phyloP scores from a whole-genome alignment of 345 rosid species.

The Citrus inodora region DNA sequence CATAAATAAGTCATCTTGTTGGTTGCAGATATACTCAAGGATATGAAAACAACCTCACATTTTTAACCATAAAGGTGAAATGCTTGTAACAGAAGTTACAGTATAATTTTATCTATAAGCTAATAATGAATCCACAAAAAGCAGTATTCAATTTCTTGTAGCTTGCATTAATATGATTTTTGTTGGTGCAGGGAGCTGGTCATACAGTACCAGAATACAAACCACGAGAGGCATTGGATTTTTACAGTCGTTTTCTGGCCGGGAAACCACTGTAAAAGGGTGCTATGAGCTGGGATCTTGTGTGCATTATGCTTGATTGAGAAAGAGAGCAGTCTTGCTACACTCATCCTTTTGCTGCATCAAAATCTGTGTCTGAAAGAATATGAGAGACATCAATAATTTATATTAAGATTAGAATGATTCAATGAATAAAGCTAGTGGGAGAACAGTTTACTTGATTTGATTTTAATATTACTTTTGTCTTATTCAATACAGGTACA shows the following conservation, averaged over 20 bases:
- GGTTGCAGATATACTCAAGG: constrained; percentile 59
- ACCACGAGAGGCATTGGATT: constrained; percentile 70
- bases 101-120: not conserved
- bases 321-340: not conserved
- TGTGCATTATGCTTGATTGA: not conserved
- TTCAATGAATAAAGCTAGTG: not conserved
- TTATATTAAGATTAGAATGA: not conserved
- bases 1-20: not conserved
- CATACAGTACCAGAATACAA: constrained; percentile 91
- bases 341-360: not conserved
- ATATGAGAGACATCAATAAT: not conserved
- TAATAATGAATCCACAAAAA: not conserved
- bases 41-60: constrained; percentile 74
- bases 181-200: constrained; percentile 71
- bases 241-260: constrained; percentile 68
- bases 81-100: not conserved
- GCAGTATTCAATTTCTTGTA: not conserved
- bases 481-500: not conserved
- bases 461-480: not conserved
- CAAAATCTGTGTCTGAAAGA: not conserved
- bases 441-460: not conserved
- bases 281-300: not conserved
- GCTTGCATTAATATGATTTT: not conserved
- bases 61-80: constrained; percentile 68
- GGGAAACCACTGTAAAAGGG: constrained; percentile 43